Base-by-base conservation (phyloP, 805 yeast genomes). In the Kurtzmaniella cleridarum region DNA sequence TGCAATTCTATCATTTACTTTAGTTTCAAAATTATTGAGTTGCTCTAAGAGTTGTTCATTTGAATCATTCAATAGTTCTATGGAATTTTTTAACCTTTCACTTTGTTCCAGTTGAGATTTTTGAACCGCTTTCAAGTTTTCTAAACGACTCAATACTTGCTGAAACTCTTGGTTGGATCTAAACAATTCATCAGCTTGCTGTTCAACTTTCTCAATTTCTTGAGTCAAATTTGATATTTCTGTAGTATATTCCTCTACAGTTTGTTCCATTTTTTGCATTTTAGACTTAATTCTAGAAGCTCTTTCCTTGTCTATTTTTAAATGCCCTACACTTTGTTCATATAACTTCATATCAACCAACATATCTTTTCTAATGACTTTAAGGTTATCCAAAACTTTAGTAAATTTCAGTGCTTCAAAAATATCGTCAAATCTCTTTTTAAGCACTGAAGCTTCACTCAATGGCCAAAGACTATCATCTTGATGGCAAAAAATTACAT, bases 391-490 rank as follows among this genome's bases (percentile, higher is more conserved):
- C 28, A 93, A 66, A 0, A 93, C 95, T 54, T 87, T 91, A 1
- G 96, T 88, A 53, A 85, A 95, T 57, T 87, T 89, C 48, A 88
- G 77, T 0, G 97, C 96, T 60, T 93, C 97, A 53, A 93, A 93
- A 7, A 93, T 91, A 59, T 93, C 98, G 59, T 93, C 98, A 52
- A 93, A 95, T 38, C 91, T 75, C 62, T 90, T 90, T 62, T 93
- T 95, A 55, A 93, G 71, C 10, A 75, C 75, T 2, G 95, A 73
- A 1, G 98, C 95, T 59, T 93, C 99, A 49, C 90, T 78, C 35
- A 93, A 68, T 1, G 99, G 99, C 99, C 99, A 93, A 23, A 88
- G 61, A 50, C 91, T 81, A 43, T 93, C 99, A 53, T 93, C 99
- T 58, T 93, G 99, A 54, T 93, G 99, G 54, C 98, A 91, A 61